These are phyloP conservation scores for Tricholoma saponaceum DNA, from an alignment of 768 basidiomycete genomes.

Conservation along the genomic window DNA sequence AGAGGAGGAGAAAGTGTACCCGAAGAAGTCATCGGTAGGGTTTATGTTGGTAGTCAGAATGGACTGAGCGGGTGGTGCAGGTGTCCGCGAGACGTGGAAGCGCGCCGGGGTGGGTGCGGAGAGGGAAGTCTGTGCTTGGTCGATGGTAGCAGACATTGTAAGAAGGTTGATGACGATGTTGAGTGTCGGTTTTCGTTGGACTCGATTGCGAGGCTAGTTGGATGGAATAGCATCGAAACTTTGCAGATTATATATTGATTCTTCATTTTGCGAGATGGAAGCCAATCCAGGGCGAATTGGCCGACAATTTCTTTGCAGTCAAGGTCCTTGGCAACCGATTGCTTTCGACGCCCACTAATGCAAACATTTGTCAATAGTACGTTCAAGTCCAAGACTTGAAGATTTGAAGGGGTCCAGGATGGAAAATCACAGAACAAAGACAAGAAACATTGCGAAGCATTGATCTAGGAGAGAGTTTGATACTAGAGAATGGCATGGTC, in stretches of 20 bases:
- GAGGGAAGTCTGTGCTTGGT: slow-evolving; percentile 12
- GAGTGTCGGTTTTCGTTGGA: not conserved
- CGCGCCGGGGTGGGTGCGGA: slow-evolving; percentile 13
- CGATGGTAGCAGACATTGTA: slow-evolving; percentile 15
- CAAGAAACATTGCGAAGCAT: too few species aligned
- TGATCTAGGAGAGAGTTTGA: not conserved
- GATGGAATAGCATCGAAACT: not conserved
- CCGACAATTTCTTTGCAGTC: too few species aligned
- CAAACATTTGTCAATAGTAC: not conserved
- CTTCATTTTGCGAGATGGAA: slow-evolving; percentile 3
- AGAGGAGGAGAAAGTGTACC: slow-evolving; percentile 30
- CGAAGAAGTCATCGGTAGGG: slow-evolving; percentile 31
- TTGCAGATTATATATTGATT: slow-evolving; percentile 1
- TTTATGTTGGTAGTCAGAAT: slow-evolving; percentile 10
- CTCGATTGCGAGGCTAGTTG: not conserved
- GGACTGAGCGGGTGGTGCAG: slow-evolving; percentile 11
- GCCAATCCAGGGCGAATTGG: not conserved
- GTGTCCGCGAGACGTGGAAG: slow-evolving; percentile 17
- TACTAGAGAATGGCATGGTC: not conserved
- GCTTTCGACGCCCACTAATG: not conserved
- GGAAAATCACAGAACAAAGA: too few species aligned
- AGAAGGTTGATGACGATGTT: not conserved
- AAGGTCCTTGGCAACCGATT: not conserved
- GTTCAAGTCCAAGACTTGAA: not conserved
- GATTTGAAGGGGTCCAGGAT: not conserved